Base-by-base conservation (phyloP, 257 asterid genomes). In the Nyctanthes arbortristis region DNA sequence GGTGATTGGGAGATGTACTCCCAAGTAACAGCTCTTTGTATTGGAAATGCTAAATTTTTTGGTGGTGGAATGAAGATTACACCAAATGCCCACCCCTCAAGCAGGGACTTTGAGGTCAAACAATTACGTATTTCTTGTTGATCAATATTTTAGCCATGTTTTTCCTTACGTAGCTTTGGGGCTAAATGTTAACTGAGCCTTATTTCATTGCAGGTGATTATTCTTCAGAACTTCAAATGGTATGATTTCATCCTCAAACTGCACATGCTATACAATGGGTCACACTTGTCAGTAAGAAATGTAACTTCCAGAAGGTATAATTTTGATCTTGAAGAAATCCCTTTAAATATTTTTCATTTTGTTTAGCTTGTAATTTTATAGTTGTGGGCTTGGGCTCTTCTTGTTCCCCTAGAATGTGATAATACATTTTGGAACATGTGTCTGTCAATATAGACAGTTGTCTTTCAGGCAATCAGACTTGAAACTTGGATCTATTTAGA, bases 51-150 rank as follows among this genome's bases (percentile, higher is more conserved):
- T 67, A 88, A 92, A 81, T 92, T 72, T 76, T 92, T 92, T 84
- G 98, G 96, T 57, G 96, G 96, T 31, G 98, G 98, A 70, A 92
- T 92, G 98, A 89, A 89, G 89, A 89, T 92, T 70, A 79, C 96
- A 29, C 98, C 94, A 27, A 89, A 86, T 67, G 96, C 93, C 58
- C 70, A 81, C 78, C 94, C 92, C 40, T 75, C 82, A 43, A 86
- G 90, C 79, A 73, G 87, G 71, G 70, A 79, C 43, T 81, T 87
- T 67, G 96, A 92, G 98, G 98, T 92, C 68, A 66, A 74, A 36
- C 57, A n/a, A 62, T 37, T 61, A 47, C 72, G 32, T 70, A 30
- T 74, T 66, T 31, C 39, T 43, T 55, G 68, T 47, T 33, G 16
- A 10, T 20, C 29, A 67, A 25, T 58, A 10, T 57, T 45, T 18